Evolutionary conservation across 177 flowering plant genomes (phyloP).

Genomic region (Vitis hybrid): DNA sequence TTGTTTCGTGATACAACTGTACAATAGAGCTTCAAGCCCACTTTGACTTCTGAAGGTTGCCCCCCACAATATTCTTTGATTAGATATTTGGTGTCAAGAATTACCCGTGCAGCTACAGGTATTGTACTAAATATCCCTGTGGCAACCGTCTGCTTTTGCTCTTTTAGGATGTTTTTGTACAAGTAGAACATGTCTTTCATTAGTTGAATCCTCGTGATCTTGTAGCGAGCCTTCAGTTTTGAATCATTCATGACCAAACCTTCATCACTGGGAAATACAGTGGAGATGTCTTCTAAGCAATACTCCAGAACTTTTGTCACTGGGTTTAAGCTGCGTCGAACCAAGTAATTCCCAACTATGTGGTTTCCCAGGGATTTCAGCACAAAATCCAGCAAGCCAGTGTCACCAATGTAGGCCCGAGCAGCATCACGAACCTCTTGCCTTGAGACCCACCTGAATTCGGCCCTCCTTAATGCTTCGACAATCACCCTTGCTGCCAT

Average conservation of each 20-base stretch:
- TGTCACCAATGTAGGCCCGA: slow-evolving; percentile 83
- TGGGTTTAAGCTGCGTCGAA: slow-evolving; percentile 83
- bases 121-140: slow-evolving; percentile 34
- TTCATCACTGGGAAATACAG: slow-evolving; percentile 28
- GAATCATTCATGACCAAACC: slow-evolving; percentile 17
- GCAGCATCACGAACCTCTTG: slow-evolving; percentile 94
- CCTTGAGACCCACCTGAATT: slow-evolving; percentile 80
- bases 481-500: slow-evolving; percentile 83
- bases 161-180: slow-evolving; percentile 57
- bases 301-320: slow-evolving; percentile 93
- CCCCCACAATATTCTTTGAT: slow-evolving; percentile 54
- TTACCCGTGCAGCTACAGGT: slow-evolving; percentile 54
- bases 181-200: slow-evolving; percentile 59
- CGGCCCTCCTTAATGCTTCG: slow-evolving; percentile 64
- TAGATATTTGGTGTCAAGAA: slow-evolving; percentile 72
- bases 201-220: slow-evolving; percentile 50
- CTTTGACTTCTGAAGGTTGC: slow-evolving; percentile 7
- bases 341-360: slow-evolving; percentile 74
- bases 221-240: slow-evolving; percentile 26
- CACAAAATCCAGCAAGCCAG: slow-evolving; percentile 88
- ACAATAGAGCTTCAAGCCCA: slow-evolving; percentile 40
- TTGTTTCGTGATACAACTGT: slow-evolving; percentile 32
- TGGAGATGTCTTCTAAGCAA: slow-evolving; percentile 72
- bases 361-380: slow-evolving; percentile 91
- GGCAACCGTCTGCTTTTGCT: slow-evolving; percentile 24